Conservation (phyloP, 2,329 filamentous ascomycete genomes). For the Talaromyces sp. region DNA sequence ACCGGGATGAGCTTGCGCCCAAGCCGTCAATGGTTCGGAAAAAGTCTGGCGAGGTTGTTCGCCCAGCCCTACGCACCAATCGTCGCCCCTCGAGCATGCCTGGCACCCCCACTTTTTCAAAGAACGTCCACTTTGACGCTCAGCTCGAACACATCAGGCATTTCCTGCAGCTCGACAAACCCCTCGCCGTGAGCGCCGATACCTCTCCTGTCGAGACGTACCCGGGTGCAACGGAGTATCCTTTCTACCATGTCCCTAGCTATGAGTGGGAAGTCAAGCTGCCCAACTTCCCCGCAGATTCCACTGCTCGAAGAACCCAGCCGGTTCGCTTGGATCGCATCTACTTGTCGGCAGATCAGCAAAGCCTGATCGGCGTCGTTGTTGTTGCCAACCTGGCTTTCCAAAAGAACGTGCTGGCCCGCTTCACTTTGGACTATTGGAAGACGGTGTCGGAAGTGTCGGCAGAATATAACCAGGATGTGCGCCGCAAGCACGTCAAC, state of each 20-base stretch:
- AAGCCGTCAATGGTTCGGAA: conserved; percentile 95
- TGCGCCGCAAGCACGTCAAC: conserved; percentile 59
- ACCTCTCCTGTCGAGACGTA: conserved; percentile 87
- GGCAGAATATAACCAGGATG: conserved; percentile 81
- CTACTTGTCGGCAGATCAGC: conserved; percentile 83
- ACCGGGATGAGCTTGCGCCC: conserved; percentile 52
- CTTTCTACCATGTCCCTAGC: conserved; percentile 57
- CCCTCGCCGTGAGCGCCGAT: conserved; percentile 90
- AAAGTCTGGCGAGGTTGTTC: conserved; percentile 95
- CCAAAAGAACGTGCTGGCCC: conserved; percentile 80
- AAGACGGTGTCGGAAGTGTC: conserved; percentile 93
- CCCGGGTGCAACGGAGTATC: conserved; percentile 84
- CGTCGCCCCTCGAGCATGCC: conserved; percentile 93
- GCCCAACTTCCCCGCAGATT: conserved; percentile 73
- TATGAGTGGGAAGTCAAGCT: conserved; percentile 86
- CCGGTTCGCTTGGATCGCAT: conserved; percentile 81
- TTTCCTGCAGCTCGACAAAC: conserved; percentile 88
- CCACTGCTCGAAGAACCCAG: conserved; percentile 46
- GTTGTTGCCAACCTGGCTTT: conserved; percentile 86
- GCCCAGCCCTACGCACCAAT: conserved; percentile 75
- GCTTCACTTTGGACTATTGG: conserved; percentile 97
- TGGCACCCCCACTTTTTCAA: conserved; percentile 90
- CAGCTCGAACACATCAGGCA: conserved; percentile 94
- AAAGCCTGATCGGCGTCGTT: conserved; percentile 76
- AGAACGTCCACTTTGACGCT: conserved; percentile 97